Evolutionary conservation across 2,329 filamentous ascomycete species (phyloP).

Genomic region (Sporothrix mexicana): DNA sequence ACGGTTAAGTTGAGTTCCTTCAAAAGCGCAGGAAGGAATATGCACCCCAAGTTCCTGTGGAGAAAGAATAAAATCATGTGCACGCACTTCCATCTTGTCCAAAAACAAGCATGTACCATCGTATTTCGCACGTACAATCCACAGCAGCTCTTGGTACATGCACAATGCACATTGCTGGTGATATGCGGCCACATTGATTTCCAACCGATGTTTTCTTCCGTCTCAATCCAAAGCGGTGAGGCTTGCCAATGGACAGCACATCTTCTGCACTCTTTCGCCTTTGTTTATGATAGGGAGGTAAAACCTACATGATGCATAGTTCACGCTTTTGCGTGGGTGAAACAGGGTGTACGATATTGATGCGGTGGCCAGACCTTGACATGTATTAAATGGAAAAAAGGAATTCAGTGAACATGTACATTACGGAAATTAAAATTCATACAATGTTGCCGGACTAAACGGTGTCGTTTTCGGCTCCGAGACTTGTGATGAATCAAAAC

Average conservation of each 20-base stretch:
- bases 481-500: no score
- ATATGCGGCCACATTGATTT: slow-evolving; percentile 12
- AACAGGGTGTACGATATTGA: not conserved
- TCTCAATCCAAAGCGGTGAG: not conserved
- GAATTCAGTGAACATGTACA: not conserved
- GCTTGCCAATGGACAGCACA: not conserved
- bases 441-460: no score
- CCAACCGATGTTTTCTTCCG: slow-evolving; percentile 16
- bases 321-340: slow-evolving; percentile 21
- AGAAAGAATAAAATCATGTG: slow-evolving; percentile 2
- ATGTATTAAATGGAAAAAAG: not conserved
- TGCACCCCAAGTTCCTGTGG: not conserved
- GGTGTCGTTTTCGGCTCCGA: not conserved
- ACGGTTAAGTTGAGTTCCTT: not conserved
- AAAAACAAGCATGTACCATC: not conserved
- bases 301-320: slow-evolving; percentile 10
- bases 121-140: slow-evolving; percentile 3
- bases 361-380: not conserved
- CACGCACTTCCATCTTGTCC: not conserved
- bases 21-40: not conserved
- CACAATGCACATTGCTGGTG: slow-evolving; percentile 16
- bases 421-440: not conserved
- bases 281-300: not conserved
- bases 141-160: not conserved
- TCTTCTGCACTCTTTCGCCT: not conserved